These are phyloP conservation scores for Croton setiger DNA, from an alignment of 441 rosid genomes.

Conservation along the genomic window DNA sequence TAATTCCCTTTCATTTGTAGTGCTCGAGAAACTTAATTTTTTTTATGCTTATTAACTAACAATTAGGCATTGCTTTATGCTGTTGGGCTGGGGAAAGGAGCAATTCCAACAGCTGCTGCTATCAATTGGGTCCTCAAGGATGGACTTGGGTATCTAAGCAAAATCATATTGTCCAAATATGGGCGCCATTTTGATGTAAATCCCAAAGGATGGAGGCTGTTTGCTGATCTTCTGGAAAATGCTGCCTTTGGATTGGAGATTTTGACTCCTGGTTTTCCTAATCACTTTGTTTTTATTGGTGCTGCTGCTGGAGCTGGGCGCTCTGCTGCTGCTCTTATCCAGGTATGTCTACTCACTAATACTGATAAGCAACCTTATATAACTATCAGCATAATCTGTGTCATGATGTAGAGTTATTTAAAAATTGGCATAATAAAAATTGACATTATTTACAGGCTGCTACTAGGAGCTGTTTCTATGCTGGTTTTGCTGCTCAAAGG, in stretches of 20 bases:
- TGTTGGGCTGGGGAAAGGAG: conserved; percentile 95
- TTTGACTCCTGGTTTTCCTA: conserved; percentile 87
- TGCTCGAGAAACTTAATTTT: background rate
- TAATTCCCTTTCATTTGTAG: background rate
- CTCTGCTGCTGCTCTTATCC: conserved; percentile 90
- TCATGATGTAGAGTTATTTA: conserved; percentile 15
- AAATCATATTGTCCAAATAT: conserved; percentile 78
- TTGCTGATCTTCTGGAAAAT: conserved; percentile 94
- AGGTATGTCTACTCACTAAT: conserved; percentile 34
- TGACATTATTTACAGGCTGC: conserved; percentile 60
- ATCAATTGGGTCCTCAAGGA: conserved; percentile 97
- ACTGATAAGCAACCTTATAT: background rate
- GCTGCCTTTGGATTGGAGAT: conserved; percentile 93
- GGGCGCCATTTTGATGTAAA: conserved; percentile 97
- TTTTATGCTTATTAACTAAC: background rate
- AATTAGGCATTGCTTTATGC: conserved; percentile 89
- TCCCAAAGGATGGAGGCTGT: conserved; percentile 96
- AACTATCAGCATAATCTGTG: conserved; percentile 10
- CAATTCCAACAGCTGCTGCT: conserved; percentile 95
- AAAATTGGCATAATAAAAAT: conserved; percentile 4
- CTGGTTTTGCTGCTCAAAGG: conserved; percentile 98
- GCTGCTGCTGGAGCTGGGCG: conserved; percentile 95
- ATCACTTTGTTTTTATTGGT: conserved; percentile 70
- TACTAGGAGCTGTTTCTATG: conserved; percentile 90
- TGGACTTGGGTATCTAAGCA: conserved; percentile 94